phyloP scores from a whole-genome alignment of 768 basidiomycete genomes.

The Lentinula edodes region DNA sequence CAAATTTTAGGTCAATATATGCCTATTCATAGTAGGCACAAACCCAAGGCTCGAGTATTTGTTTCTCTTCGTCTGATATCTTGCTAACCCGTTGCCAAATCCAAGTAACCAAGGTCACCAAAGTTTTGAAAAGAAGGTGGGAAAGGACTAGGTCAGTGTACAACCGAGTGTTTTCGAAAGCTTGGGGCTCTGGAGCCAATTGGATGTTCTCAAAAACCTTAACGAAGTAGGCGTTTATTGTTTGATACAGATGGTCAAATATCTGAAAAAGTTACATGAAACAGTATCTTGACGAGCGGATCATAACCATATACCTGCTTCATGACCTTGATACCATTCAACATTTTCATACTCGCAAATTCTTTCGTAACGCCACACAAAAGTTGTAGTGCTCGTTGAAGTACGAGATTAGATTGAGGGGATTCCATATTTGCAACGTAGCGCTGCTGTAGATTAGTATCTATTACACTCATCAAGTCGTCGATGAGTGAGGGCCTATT shows the following conservation, averaged over 20 bases:
- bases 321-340: conserved; percentile 62
- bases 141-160: conserved; percentile 43
- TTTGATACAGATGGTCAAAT: conserved; percentile 42
- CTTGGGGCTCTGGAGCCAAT: conserved; percentile 35
- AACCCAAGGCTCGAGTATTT: conserved; percentile 51
- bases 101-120: conserved; percentile 69
- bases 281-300: background rate
- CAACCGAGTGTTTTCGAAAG: conserved; percentile 23
- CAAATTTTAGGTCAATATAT: conserved; percentile 4
- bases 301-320: conserved; percentile 13
- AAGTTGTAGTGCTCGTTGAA: conserved; percentile 59
- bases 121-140: conserved; percentile 71
- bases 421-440: conserved; percentile 37
- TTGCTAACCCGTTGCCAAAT: conserved; percentile 53
- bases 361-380: conserved; percentile 68
- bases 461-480: conserved; percentile 50
- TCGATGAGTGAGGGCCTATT: conserved; percentile 56
- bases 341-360: conserved; percentile 65
- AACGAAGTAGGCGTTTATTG: conserved; percentile 58
- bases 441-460: conserved; percentile 45
- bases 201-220: conserved; percentile 6
- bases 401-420: conserved; percentile 36
- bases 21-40: conserved; percentile 12
- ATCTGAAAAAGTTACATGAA: conserved; percentile 31
- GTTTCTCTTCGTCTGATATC: conserved; percentile 32